Base-by-base conservation (phyloP, 2,329 filamentous ascomycete species). In the Cordyceps militaris region DNA sequence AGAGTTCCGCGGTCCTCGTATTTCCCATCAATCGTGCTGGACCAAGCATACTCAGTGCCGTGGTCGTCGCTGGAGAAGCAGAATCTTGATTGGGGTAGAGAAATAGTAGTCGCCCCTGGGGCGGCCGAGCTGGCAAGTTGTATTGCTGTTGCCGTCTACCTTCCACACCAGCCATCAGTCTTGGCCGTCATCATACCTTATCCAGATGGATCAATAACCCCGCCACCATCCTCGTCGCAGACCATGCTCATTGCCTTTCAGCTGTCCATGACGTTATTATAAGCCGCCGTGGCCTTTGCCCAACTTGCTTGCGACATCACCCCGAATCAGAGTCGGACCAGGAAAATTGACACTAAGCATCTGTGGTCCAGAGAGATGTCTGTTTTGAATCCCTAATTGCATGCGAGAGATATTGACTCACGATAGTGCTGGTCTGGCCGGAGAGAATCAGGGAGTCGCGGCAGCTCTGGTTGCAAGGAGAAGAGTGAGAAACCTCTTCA, bases 181-280 rank as follows among this genome's bases (percentile, higher is more conserved):
- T 3, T 42, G 34, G 14, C 56, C 48, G 6, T 57, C 56, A 26
- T 57, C 56, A 38, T 52, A n/a, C n/a, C n/a, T n/a, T n/a, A 57
- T 23, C 56, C 48, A 8, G 56, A 48, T 7, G 48, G 56, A 21
- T 57, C 56, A 16, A 57, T 57, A 8, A 46, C 56, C 16, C 56
- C 48, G 2, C 56, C 56, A 23, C 38, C 19, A 3, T n/a, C 21
- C 14, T 57, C 56, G 21, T 57, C 56, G 38, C 56, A 57, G 21
- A 57, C 47, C 26, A 57, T 56, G 23, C 57, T 59, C 43, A 52
- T 56, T 38, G 57, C 52, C n/a, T 59, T 59, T 46, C 57, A 59
- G 16, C 52, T 59, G n/a, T 38, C 6, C 4, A 28, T 36, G 11
- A 7, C 19, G 30, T 56, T 30, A 56, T 46, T 24, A 16, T 28